Evolutionary conservation across 345 rosid species (phyloP), one percentile per base, ranked within the genome.

Genomic region (Brassica incana): DNA sequence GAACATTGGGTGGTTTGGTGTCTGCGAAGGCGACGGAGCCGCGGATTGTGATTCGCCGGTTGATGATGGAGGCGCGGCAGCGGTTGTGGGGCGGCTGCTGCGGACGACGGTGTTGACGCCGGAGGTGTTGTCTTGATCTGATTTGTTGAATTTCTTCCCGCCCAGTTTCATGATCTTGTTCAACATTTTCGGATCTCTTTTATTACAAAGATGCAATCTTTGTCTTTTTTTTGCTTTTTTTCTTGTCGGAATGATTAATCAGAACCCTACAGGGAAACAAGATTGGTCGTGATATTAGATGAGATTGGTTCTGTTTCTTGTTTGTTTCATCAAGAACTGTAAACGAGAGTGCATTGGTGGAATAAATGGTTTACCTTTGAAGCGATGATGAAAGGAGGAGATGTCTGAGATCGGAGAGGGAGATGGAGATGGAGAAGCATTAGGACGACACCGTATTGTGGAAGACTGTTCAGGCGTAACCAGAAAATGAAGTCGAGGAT

Each of bases 101-200:
- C 80, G 82, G 15, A 76, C 76, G 67, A 79, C 82, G 66, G 54
- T 78, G 70, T 60, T 75, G 11, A 25, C 65, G 73, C 40, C 61
- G 74, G 82, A 20, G 79, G 8, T 71, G 77, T 35, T 66, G 6
- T 83, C 82, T 67, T 59, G 79, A 75, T 83, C 85, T 1, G 85
- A 83, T 83, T 83, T 83, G 82, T 75, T 82, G 83, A 83, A 83
- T 79, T 83, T 83, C 20, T 71, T 78, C 71, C 75, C 77, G 36
- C 85, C 85, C 60, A 82, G 45, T 25, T 83, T 83, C 4, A 78
- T 75, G 48, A 83, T 75, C 38, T 75, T 83, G 83, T 75, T 83
- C 62, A 83, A 78, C 85, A 83, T 82, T 8, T 82, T 82, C 16
- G 61, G 60, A 36, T 72, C 63, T 5, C 9, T 20, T n/a, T 25